Evolutionary conservation across 2,329 filamentous ascomycete genomes (phyloP), one percentile per base, ranked within the genome.

Genomic region (Aspergillus ruber): DNA sequence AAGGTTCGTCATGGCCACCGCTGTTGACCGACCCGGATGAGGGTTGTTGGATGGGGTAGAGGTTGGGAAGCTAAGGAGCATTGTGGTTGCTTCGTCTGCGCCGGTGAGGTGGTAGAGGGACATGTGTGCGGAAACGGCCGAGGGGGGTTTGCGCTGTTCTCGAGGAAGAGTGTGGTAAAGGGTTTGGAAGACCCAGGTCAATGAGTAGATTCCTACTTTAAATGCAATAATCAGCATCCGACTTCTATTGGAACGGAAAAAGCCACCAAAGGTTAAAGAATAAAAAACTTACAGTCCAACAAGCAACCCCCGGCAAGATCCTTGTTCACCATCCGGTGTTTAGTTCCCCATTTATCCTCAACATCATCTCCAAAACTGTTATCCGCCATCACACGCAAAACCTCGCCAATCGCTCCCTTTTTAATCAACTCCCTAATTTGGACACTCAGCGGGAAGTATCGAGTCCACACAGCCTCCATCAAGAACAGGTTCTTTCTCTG

Each of bases 131-230:
- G 82, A 71, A 3, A 93, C 83, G 40, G 74, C 77, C 6, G 63
- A 66, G 4, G 90, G 90, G 1, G 78, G 62, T 66, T 88, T 79
- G 57, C 88, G 86, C 46, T 79, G 66, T 8, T 72, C 65, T 25
- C 65, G 76, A 2, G 83, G 77, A 61, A 90, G 85, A 3, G 86
- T 81, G 66, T 90, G 87, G 71, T 95, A 95, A 23, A 95, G 78
- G 40, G 85, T 85, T 70, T 95, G 88, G 77, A 91, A 94, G 43
- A 93, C 79, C 90, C 90, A 95, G 27, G 88, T 94, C 52, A 95
- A 71, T 42, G 87, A 82, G 73, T 95, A 95, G 67, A 95, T 86
- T 51, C 90, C 90, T 48, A 95, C 69, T 71, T n/a, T 39, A 4
- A 18, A 35, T 29, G 9, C 35, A 17, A 4, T 4, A 21, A 21